Percentiles rank a stretch among this genome's conserved stretches.
phyloP scores from a whole-genome alignment of 108 stramenopile genomes.

The Skeletonema potamos region DNA sequence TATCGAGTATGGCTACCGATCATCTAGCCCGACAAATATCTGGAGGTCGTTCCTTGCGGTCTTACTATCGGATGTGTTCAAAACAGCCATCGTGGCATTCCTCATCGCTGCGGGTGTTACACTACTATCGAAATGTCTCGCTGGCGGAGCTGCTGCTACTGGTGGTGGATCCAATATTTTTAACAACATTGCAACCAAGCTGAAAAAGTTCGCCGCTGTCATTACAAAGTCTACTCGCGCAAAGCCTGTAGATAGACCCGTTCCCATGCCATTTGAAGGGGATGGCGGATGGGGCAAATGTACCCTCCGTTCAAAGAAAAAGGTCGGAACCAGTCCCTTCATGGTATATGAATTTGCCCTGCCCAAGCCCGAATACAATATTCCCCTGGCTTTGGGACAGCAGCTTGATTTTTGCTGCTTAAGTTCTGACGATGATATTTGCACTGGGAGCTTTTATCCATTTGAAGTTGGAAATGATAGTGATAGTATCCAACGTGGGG shows the following conservation, averaged over 20 bases:
- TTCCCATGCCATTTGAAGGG: conserved; percentile 60
- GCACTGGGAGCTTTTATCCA: conserved; percentile 58
- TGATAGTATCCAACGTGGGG: conserved; percentile 38
- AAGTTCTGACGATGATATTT: conserved; percentile 53
- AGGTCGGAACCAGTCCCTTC: conserved; percentile 48
- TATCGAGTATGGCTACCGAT: conserved; percentile 23
- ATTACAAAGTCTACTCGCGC: background rate
- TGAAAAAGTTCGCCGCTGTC: background rate
- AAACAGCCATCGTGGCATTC: conserved; percentile 48
- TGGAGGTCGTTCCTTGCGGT: conserved; percentile 38
- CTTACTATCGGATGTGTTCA: conserved; percentile 45
- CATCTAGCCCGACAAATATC: conserved; percentile 5
- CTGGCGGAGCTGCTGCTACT: background rate
- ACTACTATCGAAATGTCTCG: conserved; percentile 23
- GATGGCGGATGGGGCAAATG: conserved; percentile 68
- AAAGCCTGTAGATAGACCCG: conserved; percentile 10
- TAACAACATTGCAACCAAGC: background rate
- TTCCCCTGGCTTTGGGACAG: conserved; percentile 63
- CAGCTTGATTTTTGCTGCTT: conserved; percentile 66
- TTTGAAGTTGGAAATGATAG: conserved; percentile 37
- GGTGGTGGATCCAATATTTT: background rate
- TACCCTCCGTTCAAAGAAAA: conserved; percentile 43
- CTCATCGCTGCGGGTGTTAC: conserved; percentile 37
- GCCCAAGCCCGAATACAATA: conserved; percentile 48
- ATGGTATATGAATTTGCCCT: conserved; percentile 60